Percentiles rank a stretch among this genome's conserved stretches.
phyloP scores from a whole-genome alignment of 2,329 filamentous ascomycete species.

The Scedosporium dehoogii region DNA sequence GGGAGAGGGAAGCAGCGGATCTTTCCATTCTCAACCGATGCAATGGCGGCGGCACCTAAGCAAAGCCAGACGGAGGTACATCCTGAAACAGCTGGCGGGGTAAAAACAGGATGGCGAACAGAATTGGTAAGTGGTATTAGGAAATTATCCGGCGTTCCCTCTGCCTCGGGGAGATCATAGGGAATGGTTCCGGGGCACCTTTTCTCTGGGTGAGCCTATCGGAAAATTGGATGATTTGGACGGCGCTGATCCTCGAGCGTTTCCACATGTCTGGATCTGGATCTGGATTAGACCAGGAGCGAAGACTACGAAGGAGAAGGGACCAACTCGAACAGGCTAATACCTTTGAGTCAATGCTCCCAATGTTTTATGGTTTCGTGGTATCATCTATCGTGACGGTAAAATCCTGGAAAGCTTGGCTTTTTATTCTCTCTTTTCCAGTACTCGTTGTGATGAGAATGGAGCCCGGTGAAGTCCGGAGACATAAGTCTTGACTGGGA shows the following conservation, averaged over 20 bases:
- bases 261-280: neutral
- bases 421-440: neutral
- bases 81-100: slow-evolving; percentile 2
- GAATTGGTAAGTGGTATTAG: neutral
- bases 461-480: too few relatives aligned
- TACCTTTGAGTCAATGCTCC: neutral
- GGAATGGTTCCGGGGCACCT: slow-evolving; percentile 1
- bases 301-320: neutral
- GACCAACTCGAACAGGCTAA: neutral
- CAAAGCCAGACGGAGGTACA: neutral
- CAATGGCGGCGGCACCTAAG: neutral
- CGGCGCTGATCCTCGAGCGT: neutral
- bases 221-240: neutral
- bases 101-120: neutral
- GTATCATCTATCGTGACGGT: neutral
- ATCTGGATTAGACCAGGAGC: neutral
- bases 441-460: too few relatives aligned
- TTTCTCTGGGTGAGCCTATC: neutral
- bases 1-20: too few relatives aligned
- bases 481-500: too few relatives aligned
- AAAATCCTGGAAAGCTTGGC: slow-evolving; percentile 1
- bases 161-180: neutral
- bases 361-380: neutral
- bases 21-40: neutral
- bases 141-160: neutral